Base-by-base conservation (phyloP, 2,329 filamentous ascomycete species). In the Alternaria incomplexa region DNA sequence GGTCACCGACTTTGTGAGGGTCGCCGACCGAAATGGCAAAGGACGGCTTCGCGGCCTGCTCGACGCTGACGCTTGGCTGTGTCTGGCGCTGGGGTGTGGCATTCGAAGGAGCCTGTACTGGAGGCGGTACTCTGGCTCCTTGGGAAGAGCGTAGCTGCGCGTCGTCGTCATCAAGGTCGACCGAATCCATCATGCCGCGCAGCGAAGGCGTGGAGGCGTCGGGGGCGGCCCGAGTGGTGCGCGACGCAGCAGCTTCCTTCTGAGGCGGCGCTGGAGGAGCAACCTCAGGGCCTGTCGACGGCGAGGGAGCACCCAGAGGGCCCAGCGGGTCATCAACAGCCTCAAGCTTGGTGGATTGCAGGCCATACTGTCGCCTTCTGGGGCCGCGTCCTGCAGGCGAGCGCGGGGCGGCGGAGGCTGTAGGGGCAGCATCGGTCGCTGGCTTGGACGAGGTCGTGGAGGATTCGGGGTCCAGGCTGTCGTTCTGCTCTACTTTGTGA, bases 1-100 rank as follows among this genome's bases (percentile, higher is more conserved):
- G 81, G 81, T 98, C 96, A 63, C 96, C 96, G 70, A 99, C 95
- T 83, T 98, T 99, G 82, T 97, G 94, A 58, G 96, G 96, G 81
- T 99, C 96, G 61, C 96, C 96, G 22, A 99, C 96, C 3, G 87
- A 89, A 73, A 99, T 98, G 53, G 92, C 85, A 81, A 98, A 99
- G 45, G 85, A 91, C 6, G 96, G 96, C 81, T 97, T 97, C 28
- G 95, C 90, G 50, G 96, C 96, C 82, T 97, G 92, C 81, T 98
- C 95, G 59, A 98, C 84, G 79, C 91, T 96, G 69, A 97, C 88
- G 77, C 94, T 97, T 17, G 94, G 93, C 75, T 89, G 87, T 23
- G 82, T 83, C 67, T 86, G 85, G 71, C 86, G 82, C 71, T 83
- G 82, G 1, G 81, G 76, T 25, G 81, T 80, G 50, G 84, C 81